Evolutionary conservation across 768 basidiomycete species (phyloP), one percentile per base, ranked within the genome.

Genomic region (Dentipellis fragilis): DNA sequence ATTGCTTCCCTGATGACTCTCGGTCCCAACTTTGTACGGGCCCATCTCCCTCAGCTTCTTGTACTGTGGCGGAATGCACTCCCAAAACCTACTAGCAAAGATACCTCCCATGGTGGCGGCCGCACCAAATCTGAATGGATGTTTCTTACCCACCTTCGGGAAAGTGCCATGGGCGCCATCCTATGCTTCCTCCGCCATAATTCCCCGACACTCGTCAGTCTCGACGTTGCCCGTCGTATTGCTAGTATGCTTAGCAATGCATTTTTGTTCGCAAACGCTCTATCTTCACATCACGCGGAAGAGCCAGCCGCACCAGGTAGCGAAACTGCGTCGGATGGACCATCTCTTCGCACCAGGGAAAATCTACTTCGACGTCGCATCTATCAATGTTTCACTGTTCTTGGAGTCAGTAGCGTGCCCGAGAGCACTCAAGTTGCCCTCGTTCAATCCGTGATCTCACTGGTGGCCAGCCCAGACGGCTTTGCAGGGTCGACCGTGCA

Each of bases 31-130:
- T 96, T 98, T 61, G 93, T 97, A 52, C 84, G 91, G 16, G 81
- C 92, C 0, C 93, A 99, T 67, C 79, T 98, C 1, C 89, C 94
- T 0, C 95, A 97, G 62, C 75, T 98, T 16, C 79, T 98, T 40
- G 92, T 98, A 0, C 80, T 99, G 3, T 99, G 96, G 96, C 78
- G 96, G 35, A 99, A 99, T 62, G 93, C 95, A 1, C 76, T 99
- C 0, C 93, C 96, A 1, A 99, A 98, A 69, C 87, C 92, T 0
- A 93, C 91, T 0, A 87, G 79, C 63, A 96, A 96, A 68, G 95
- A 98, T 63, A 74, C 82, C 0, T 70, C 75, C 0, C 71, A 71
- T 12, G 78, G 75, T 14, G 76, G 77, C 4, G 82, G 82, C 16
- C 75, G 93, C 34, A 80, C 83, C 23, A 73, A 80, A 19, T 73